Percentiles rank a stretch among this genome's conserved stretches.
Conservation (phyloP, 2,329 filamentous ascomycete species). For the Hymenoscyphus infarciens region DNA sequence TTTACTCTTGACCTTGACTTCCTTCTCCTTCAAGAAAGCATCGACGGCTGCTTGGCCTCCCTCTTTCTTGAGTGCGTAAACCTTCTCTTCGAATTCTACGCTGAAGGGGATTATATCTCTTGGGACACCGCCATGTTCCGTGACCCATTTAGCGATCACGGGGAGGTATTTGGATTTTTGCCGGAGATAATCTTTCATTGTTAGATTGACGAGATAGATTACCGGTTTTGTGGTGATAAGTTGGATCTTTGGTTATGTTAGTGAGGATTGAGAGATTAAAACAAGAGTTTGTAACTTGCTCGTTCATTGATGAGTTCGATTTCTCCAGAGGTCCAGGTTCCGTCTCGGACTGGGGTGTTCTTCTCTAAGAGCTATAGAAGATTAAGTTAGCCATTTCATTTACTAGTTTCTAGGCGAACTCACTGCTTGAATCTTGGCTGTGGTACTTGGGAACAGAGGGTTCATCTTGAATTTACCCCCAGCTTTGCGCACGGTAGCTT, state of each 20-base stretch:
- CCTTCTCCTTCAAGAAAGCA: slow-evolving; percentile 25
- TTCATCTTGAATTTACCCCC: slow-evolving; percentile 46
- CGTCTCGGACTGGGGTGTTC: slow-evolving; percentile 42
- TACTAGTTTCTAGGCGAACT: slow-evolving; percentile 2
- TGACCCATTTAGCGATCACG: slow-evolving; percentile 44
- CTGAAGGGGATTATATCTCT: slow-evolving; percentile 44
- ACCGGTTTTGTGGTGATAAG: slow-evolving; percentile 45
- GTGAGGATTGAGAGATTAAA: background rate
- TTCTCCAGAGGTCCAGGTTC: slow-evolving; percentile 42
- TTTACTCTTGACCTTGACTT: slow-evolving; percentile 40
- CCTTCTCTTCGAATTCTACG: slow-evolving; percentile 45
- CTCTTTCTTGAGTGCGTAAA: slow-evolving; percentile 40
- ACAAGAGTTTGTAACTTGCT: slow-evolving; percentile 26
- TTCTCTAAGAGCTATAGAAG: slow-evolving; percentile 38
- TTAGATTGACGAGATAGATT: slow-evolving; percentile 45
- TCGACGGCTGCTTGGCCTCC: slow-evolving; percentile 38
- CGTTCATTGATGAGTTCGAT: slow-evolving; percentile 46
- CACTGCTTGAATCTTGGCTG: slow-evolving; percentile 40
- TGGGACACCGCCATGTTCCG: slow-evolving; percentile 41
- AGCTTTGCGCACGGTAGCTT: slow-evolving; percentile 41
- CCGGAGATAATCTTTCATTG: slow-evolving; percentile 46
- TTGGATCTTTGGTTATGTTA: slow-evolving; percentile 25
- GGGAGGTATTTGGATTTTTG: slow-evolving; percentile 47
- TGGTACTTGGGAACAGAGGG: slow-evolving; percentile 43
- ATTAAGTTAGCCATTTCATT: background rate